Base-by-base conservation (phyloP, 257 asterid species). In the Forsythia viridissima region DNA sequence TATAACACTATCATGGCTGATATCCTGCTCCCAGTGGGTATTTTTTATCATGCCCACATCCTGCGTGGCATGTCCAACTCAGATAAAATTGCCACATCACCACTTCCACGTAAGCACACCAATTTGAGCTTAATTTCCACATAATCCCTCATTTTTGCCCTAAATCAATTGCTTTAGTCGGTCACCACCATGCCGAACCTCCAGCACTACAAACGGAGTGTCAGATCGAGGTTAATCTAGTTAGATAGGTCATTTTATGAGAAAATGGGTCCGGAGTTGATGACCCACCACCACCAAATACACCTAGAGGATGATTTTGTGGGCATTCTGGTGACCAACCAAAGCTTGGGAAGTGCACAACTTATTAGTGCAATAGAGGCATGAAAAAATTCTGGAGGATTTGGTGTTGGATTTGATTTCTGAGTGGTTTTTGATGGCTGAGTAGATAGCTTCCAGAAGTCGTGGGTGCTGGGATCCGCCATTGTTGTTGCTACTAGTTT, bases 301-400 rank as follows among this genome's bases (percentile, higher is more conserved):
- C 84, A 12, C 71, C 72, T 24, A 61, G 73, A 12, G 77, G 67
- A 15, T 4, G 80, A 55, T 92, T 85, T 90, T 90, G 88, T 94
- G 98, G 30, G 97, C 98, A 24, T 94, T 94, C 70, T 94, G 98
- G 80, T 92, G 98, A n/a, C 98, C 98, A 18, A 97, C 98, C 6
- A 94, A 42, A 5, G 97, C 98, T 71, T 94, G 98, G 6, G 97
- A 94, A 67, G 98, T 90, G 88, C 87, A 89, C 90, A 93, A 93
- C 81, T 88, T 93, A 51, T 97, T 91, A 75, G 87, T 88, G 78
- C 98, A 93, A 85, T 93, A 93, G 51, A 91, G 93, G 84, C 98
- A 93, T 1, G 96, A 88, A 88, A 90, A 93, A 85, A 87, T 37
- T 46, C 92, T 79, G 11, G 52, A 44, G 34, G 34, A 44, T 52